Percentiles rank a stretch among this genome's conserved stretches.
phyloP scores from a whole-genome alignment of 2,329 filamentous ascomycete genomes.

The Hymenoscyphus occultus region DNA sequence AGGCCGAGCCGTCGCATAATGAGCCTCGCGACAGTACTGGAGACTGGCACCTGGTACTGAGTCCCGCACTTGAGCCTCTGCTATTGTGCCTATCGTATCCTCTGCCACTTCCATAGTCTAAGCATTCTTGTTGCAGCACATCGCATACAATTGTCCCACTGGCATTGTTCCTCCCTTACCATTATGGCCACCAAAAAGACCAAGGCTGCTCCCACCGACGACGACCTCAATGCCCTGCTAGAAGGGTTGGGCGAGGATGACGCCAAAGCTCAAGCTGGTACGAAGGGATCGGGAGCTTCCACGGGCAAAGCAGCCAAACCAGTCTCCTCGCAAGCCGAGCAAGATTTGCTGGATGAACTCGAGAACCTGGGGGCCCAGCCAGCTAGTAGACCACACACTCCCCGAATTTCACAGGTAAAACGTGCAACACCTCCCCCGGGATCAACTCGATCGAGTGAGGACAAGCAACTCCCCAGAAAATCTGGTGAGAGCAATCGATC shows the following conservation, averaged over 20 bases:
- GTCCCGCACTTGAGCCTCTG: not conserved
- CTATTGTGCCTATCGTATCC: not conserved
- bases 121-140: not conserved
- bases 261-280: constrained; percentile 46
- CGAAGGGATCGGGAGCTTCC: constrained; percentile 36
- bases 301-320: constrained; percentile 34
- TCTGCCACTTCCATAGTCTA: not conserved
- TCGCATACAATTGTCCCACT: not conserved
- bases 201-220: constrained; percentile 54
- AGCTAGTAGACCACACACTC: constrained; percentile 74
- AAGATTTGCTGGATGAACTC: constrained; percentile 70
- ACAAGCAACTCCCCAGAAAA: constrained; percentile 60
- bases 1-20: not conserved
- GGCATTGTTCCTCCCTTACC: not conserved
- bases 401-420: constrained; percentile 60
- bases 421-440: constrained; percentile 49
- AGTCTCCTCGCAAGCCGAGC: constrained; percentile 43
- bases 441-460: constrained; percentile 59
- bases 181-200: constrained; percentile 59
- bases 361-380: constrained; percentile 69
- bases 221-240: constrained; percentile 65
- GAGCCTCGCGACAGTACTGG: not conserved
- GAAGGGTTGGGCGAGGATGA: constrained; percentile 56
- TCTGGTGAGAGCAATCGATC: constrained; percentile 75
- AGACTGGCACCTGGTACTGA: not conserved